These are phyloP conservation scores for Diaporthe batatas DNA, from an alignment of 2,329 filamentous ascomycete species.

Conservation along the genomic window DNA sequence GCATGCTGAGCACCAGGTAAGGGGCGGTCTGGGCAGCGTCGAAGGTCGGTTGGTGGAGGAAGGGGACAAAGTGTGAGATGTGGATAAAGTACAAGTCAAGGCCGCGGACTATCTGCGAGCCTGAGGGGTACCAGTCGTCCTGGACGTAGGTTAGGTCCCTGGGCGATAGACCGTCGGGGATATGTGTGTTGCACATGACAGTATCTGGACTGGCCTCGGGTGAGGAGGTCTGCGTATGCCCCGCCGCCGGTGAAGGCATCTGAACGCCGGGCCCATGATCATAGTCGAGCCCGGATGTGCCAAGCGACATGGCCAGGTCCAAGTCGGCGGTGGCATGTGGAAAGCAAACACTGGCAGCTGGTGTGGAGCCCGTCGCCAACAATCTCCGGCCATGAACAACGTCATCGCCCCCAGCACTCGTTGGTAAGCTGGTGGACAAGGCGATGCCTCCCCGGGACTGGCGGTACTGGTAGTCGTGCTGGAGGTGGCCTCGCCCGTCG, in stretches of 20 bases:
- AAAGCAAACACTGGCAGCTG: background rate
- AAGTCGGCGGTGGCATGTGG: slow-evolving; percentile 1
- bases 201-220: slow-evolving; percentile 18
- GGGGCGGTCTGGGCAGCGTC: slow-evolving; percentile 45
- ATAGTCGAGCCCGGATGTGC: slow-evolving; percentile 1
- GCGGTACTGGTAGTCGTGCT: slow-evolving; percentile 6
- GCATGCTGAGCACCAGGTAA: slow-evolving; percentile 52
- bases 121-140: slow-evolving; percentile 51
- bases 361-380: slow-evolving; percentile 1
- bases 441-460: slow-evolving; percentile 3
- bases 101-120: slow-evolving; percentile 50
- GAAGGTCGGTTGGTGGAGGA: slow-evolving; percentile 55
- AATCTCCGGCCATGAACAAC: background rate
- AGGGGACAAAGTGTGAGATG: slow-evolving; percentile 54
- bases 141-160: slow-evolving; percentile 43
- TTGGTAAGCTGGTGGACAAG: slow-evolving; percentile 18
- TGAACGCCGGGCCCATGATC: background rate
- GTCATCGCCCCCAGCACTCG: background rate
- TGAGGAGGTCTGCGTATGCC: background rate
- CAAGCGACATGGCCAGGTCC: slow-evolving; percentile 7
- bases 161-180: slow-evolving; percentile 42
- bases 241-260: background rate
- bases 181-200: slow-evolving; percentile 34
- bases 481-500: background rate
- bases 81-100: slow-evolving; percentile 53